These are phyloP conservation scores for Leccinum arenicola DNA, from an alignment of 768 basidiomycete genomes.

Conservation along the genomic window DNA sequence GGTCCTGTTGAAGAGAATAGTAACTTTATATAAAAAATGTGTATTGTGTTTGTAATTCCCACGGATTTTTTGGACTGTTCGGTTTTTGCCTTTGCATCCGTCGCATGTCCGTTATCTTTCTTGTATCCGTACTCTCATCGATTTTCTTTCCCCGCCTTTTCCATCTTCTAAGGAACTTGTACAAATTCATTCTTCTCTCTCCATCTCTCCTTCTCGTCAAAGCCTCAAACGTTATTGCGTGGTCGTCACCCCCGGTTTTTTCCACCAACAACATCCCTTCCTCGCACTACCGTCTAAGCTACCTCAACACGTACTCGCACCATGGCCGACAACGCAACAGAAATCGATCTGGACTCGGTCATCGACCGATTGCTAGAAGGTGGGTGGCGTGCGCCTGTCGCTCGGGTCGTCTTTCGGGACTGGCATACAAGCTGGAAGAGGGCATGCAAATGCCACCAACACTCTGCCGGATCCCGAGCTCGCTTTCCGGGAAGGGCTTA, in stretches of 20 bases:
- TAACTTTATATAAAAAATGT: not conserved
- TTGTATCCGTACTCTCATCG: conserved; percentile 33
- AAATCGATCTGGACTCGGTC: conserved; percentile 99
- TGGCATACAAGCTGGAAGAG: conserved; percentile 3
- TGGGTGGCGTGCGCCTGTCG: conserved; percentile 45
- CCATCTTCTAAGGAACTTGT: conserved; percentile 15
- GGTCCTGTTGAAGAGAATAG: conserved; percentile 10
- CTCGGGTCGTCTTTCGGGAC: conserved; percentile 20
- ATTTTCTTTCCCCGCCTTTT: conserved; percentile 22
- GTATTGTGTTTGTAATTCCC: conserved; percentile 21
- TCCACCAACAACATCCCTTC: conserved; percentile 19
- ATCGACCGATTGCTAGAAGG: conserved; percentile 98
- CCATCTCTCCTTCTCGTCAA: conserved; percentile 13
- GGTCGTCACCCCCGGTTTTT: conserved; percentile 22
- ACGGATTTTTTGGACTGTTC: conserved; percentile 30
- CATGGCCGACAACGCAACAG: conserved; percentile 81
- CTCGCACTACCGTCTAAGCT: conserved; percentile 19
- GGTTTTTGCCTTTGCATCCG: conserved; percentile 31
- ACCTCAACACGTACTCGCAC: conserved; percentile 16
- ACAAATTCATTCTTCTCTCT: conserved; percentile 3
- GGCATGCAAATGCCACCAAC: not conserved
- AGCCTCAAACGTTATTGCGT: conserved; percentile 20
- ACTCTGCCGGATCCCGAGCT: not conserved
- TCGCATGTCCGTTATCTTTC: conserved; percentile 37
- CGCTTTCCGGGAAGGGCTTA: conserved; percentile 3